A percentile compares a stretch with the other conserved stretches of the same genome.
Conservation (phyloP, 2,329 filamentous ascomycete genomes). For the Cladophialophora immunda region DNA sequence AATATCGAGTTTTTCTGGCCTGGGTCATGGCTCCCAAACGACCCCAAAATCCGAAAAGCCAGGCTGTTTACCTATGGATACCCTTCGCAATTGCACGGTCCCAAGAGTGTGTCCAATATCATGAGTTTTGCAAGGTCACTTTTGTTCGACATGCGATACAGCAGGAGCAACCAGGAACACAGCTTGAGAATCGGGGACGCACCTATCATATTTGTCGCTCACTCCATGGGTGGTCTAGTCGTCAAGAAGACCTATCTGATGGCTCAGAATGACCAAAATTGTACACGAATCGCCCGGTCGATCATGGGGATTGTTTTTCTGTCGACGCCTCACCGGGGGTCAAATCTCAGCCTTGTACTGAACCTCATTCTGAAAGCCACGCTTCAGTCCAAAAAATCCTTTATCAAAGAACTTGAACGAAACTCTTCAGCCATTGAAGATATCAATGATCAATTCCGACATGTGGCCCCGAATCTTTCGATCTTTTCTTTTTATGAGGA, state of each 20-base stretch:
- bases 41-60: conserved; percentile 37
- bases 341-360: conserved; percentile 40
- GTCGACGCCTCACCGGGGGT: conserved; percentile 45
- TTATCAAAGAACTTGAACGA: conserved; percentile 49
- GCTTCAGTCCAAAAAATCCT: conserved; percentile 6
- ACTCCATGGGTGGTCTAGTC: conserved; percentile 31
- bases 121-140: conserved; percentile 34
- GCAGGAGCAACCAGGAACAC: neutral
- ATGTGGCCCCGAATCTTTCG: conserved; percentile 47
- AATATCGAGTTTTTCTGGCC: conserved; percentile 51
- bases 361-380: conserved; percentile 45
- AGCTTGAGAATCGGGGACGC: conserved; percentile 13
- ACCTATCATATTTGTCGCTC: conserved; percentile 34
- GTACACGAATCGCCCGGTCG: conserved; percentile 5
- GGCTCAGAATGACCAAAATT: conserved; percentile 23
- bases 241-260: conserved; percentile 32
- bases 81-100: conserved; percentile 32
- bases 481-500: conserved; percentile 61
- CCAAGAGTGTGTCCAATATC: conserved; percentile 23
- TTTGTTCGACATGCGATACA: conserved; percentile 22
- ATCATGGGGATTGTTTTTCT: conserved; percentile 42
- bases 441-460: conserved; percentile 58
- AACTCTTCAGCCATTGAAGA: conserved; percentile 49
- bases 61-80: conserved; percentile 45
- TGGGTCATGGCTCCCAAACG: conserved; percentile 48